Base-by-base conservation (phyloP, 768 basidiomycete species). In the Arthromyces matolae region DNA sequence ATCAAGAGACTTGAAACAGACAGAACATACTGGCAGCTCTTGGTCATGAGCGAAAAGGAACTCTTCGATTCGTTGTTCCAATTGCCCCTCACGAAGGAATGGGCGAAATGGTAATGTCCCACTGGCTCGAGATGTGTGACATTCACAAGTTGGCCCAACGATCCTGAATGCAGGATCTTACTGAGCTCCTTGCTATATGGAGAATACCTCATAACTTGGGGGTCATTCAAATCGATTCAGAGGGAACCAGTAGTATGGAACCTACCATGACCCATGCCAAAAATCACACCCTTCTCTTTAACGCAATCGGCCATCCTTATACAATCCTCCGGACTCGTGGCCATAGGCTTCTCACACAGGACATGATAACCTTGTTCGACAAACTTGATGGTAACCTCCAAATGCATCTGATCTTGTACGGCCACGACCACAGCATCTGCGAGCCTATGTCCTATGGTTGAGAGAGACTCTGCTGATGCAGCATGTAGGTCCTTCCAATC, bases 341-440 rank as follows among this genome's bases (percentile, higher is more conserved):
- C 88, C 86, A 94, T 89, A 0, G 92, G 92, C 62, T 94, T 94
- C 75, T 94, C 92, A 64, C 92, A 93, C 18, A 94, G 73, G 47
- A 94, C 88, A 56, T 92, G 84, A 60, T 93, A 93, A 1, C 89
- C 89, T 58, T 89, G 89, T 33, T 72, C 75, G 0, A 84, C 83
- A 67, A 91, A 92, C 0, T 84, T 87, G 8, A 78, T 60, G 0
- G 86, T 78, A 6, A 90, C 83, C 50, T 88, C 83, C 20, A 75
- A 70, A 58, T 94, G 92, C 77, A 89, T 76, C 31, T 75, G 69
- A 58, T 94, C 92, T 53, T 90, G 89, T 1, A 93, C 87, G 5
- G 87, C 76, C 53, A 94, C 75, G 45, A 93, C 58, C 13, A 93
- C 81, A 0, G 89, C 90, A 62, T 94, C 90, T 3, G 88, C 89